Percentiles rank a stretch among this genome's conserved stretches.
These are phyloP conservation scores for Penicillium brevicompactum DNA, from an alignment of 2,329 filamentous ascomycete genomes.

Conservation along the genomic window DNA sequence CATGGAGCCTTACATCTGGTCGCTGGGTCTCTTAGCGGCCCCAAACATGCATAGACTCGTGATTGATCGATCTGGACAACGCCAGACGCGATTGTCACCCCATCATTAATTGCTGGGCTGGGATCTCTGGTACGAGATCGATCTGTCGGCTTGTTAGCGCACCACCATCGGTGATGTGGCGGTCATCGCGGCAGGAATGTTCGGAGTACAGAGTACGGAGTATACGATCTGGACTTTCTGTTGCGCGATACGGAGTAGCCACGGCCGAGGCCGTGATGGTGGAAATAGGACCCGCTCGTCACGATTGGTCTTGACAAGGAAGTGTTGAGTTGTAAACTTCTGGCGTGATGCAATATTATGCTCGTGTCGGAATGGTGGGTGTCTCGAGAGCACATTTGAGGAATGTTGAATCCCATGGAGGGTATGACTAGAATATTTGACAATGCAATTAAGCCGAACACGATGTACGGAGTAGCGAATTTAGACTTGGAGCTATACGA, in stretches of 20 bases:
- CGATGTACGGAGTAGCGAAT: not conserved
- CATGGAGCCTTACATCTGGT: constrained; percentile 9
- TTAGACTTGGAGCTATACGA: not conserved
- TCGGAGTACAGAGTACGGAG: too few species aligned
- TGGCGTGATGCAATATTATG: constrained; percentile 6
- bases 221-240: not conserved
- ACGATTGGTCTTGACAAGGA: not conserved
- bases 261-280: not conserved
- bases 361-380: constrained; percentile 3
- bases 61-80: constrained; percentile 10
- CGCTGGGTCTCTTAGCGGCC: not conserved
- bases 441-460: not conserved
- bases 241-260: not conserved
- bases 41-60: not conserved
- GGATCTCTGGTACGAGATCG: not conserved
- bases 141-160: constrained; percentile 5
- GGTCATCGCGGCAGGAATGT: not conserved
- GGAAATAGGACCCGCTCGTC: not conserved
- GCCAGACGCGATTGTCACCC: not conserved
- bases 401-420: not conserved
- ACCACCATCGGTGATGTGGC: constrained; percentile 5
- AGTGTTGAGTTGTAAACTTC: not conserved
- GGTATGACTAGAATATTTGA: not conserved
- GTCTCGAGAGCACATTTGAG: not conserved
- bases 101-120: not conserved